Evolutionary conservation across 139 green algal species (phyloP), one percentile per base, ranked within the genome.

Genomic region (Klebsormidium nitens): DNA sequence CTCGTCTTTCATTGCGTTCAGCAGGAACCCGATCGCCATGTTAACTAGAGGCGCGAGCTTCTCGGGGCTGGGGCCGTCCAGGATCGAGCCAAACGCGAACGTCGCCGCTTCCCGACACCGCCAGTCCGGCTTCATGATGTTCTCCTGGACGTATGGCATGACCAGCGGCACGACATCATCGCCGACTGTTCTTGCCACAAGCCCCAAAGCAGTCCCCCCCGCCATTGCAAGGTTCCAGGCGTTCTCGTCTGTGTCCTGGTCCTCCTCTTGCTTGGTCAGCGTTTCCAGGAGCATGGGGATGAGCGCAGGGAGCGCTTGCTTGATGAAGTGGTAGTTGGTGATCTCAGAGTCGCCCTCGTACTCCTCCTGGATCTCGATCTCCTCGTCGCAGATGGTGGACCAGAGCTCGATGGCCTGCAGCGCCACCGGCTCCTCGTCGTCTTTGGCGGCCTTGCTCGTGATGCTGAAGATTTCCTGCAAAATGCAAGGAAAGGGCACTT

Each of bases 321-420:
- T 81, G 39, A 96, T 90, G 69, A 98, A 97, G 58, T 90, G 61
- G 78, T 95, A 89, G 75, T 86, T 78, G 1, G 37, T 80, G 6
- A 80, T 58, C n/a, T 80, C 72, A 11, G 72, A 74, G 48, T 85
- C 71, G 8, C 80, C 83, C 36, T 88, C 85, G 29, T 83, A 76
- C 35, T 86, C 87, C 56, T 90, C 60, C 55, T 82, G 65, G 23
- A 81, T 48, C 37, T 66, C 84, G 23, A 87, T 82, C 77, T 95
- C 89, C 72, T 94, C 84, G 57, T 95, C 89, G 26, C 63, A 79
- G 31, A 95, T 78, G 0, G 86, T 88, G 69, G 76, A 93, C 94
- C 94, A 99, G 37, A 99, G 93, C 87, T 98, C 94, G 3, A 99
- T 86, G 17, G 93, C 93, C 83, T 96, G 89, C 59, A 91, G 81